Percentiles rank a stretch among this genome's conserved stretches.
phyloP scores from a whole-genome alignment of 2,329 filamentous ascomycete species.

The Penicillium sp. region DNA sequence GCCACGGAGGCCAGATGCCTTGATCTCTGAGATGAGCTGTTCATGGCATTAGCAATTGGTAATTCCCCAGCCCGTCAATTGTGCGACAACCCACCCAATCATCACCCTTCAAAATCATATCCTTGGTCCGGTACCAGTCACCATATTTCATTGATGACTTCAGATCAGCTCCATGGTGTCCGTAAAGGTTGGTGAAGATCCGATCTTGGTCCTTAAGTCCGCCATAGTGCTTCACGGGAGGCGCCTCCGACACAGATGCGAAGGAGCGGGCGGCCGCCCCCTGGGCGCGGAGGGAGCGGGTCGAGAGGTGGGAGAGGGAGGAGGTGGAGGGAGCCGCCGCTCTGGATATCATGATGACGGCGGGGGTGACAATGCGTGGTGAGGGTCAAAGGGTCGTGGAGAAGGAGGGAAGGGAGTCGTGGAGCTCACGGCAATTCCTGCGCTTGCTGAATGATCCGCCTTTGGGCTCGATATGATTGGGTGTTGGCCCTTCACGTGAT shows the following conservation, averaged over 20 bases:
- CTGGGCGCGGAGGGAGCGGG: slow-evolving; percentile 44
- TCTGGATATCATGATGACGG: slow-evolving; percentile 48
- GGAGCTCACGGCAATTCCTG: slow-evolving; percentile 39
- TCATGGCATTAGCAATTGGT: slow-evolving; percentile 25
- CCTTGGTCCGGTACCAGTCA: slow-evolving; percentile 99
- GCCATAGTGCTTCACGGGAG: slow-evolving; percentile 68
- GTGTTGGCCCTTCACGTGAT: slow-evolving; percentile 29
- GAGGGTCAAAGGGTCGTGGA: slow-evolving; percentile 27
- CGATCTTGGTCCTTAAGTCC: slow-evolving; percentile 94
- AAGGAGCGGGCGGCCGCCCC: slow-evolving; percentile 61
- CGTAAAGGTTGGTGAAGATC: slow-evolving; percentile 98
- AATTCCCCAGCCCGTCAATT: background rate
- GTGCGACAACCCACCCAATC: slow-evolving; percentile 66
- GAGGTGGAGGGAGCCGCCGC: slow-evolving; percentile 46
- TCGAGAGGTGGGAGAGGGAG: slow-evolving; percentile 41
- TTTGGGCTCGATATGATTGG: slow-evolving; percentile 42
- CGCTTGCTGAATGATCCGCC: slow-evolving; percentile 42
- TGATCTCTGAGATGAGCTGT: slow-evolving; percentile 93
- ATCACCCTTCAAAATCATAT: slow-evolving; percentile 94
- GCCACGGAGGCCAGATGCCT: slow-evolving; percentile 91
- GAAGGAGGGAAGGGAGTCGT: slow-evolving; percentile 26
- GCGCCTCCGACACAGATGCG: slow-evolving; percentile 72
- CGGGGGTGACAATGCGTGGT: slow-evolving; percentile 34
- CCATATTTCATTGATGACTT: slow-evolving; percentile 97
- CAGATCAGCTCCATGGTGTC: slow-evolving; percentile 84